phyloP scores from a whole-genome alignment of 169 alveolate genomes.

The Pseudocohnilembus persalinus region DNA sequence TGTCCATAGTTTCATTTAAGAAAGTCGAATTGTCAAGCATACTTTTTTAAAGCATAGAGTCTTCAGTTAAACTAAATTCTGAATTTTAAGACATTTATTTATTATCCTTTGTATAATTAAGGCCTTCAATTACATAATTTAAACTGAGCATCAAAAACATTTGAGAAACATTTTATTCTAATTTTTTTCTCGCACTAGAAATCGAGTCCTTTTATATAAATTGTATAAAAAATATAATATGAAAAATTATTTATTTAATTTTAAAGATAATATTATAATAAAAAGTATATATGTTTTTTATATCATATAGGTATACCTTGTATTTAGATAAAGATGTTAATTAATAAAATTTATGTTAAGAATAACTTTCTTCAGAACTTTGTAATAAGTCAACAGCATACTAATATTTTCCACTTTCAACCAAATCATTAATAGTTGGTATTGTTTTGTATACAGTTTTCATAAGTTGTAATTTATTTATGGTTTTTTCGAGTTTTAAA shows the following conservation, averaged over 20 bases:
- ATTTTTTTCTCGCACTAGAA: conserved; percentile 10
- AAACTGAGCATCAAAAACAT: neutral
- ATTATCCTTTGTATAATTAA: conserved; percentile 1
- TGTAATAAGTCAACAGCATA: conserved; percentile 12
- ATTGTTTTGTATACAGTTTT: conserved; percentile 10
- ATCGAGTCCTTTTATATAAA: conserved; percentile 2
- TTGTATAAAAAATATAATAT: too few species aligned
- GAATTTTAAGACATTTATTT: neutral
- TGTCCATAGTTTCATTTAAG: conserved; percentile 16
- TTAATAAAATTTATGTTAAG: conserved; percentile 6
- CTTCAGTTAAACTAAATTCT: neutral
- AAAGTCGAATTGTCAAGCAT: conserved; percentile 5
- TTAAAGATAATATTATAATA: neutral
- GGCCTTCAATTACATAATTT: conserved; percentile 15
- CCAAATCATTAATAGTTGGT: conserved; percentile 6
- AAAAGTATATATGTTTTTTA: too few species aligned
- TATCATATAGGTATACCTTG: neutral
- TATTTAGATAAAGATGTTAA: conserved; percentile 1
- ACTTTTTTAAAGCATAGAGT: conserved; percentile 6
- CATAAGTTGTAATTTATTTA: neutral
- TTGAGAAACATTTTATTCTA: conserved; percentile 4
- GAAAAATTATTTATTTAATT: too few species aligned
- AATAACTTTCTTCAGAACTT: neutral
- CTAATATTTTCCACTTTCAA: conserved; percentile 4
- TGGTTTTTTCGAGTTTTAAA: neutral